phyloP scores from a whole-genome alignment of 345 rosid genomes.

The Streptanthus diversifolius region DNA sequence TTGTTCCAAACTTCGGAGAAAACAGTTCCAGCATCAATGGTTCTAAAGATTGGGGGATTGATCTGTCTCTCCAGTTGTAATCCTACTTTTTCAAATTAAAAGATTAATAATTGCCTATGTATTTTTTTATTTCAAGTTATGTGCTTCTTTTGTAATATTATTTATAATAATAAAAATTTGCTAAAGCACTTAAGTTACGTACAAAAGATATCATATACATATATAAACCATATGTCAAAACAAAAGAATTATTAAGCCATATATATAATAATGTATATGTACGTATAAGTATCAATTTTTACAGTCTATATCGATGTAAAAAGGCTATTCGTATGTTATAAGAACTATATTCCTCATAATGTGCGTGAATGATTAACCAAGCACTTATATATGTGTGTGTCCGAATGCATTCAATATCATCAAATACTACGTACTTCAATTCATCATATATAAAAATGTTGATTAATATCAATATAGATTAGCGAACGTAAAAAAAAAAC shows the following conservation, averaged over 20 bases:
- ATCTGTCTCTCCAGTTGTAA: slow-evolving; percentile 19
- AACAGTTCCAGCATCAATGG: background rate
- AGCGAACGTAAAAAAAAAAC: background rate
- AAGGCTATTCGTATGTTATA: background rate
- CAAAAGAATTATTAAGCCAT: background rate
- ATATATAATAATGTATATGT: background rate
- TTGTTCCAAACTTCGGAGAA: background rate
- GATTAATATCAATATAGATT: background rate
- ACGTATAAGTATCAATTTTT: background rate
- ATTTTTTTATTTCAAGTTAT: background rate
- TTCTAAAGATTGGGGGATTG: slow-evolving; percentile 4
- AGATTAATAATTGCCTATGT: background rate
- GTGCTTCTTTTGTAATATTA: slow-evolving; percentile 1
- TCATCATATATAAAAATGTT: background rate
- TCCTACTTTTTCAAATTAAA: background rate
- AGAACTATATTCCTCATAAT: background rate
- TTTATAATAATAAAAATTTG: background rate
- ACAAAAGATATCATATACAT: background rate
- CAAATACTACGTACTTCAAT: background rate
- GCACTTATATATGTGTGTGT: background rate
- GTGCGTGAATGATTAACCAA: background rate
- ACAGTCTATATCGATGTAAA: background rate
- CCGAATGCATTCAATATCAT: background rate
- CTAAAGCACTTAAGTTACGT: background rate
- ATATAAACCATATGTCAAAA: background rate